phyloP scores from a whole-genome alignment of 331 rosid species.

The Saraca asoca region DNA sequence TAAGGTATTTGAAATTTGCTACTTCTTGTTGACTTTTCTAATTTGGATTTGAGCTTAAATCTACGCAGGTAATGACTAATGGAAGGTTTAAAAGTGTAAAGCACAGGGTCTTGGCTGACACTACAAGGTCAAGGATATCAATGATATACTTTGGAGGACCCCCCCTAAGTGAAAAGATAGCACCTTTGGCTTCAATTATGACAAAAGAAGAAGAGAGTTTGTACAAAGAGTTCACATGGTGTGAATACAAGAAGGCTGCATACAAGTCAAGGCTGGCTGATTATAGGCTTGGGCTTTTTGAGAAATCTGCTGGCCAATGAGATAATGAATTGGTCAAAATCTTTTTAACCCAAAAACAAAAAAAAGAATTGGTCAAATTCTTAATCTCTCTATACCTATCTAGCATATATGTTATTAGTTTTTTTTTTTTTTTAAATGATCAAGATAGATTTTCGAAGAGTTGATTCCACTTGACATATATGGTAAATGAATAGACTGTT shows the following conservation, averaged over 20 bases:
- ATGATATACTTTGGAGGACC: slow-evolving; percentile 83
- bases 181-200: slow-evolving; percentile 58
- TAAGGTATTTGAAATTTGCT: no score
- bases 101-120: slow-evolving; percentile 68
- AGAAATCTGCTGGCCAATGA: not conserved
- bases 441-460: no score
- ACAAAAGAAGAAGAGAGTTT: slow-evolving; percentile 52
- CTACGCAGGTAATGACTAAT: slow-evolving; percentile 69
- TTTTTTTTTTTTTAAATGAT: no score
- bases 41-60: no score
- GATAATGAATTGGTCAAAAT: no score
- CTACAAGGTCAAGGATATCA: slow-evolving; percentile 54
- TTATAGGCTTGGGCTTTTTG: slow-evolving; percentile 39
- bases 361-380: no score
- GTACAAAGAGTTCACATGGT: slow-evolving; percentile 73
- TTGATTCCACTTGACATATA: no score
- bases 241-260: slow-evolving; percentile 53
- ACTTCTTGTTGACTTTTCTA: no score
- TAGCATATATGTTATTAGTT: no score
- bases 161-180: slow-evolving; percentile 56
- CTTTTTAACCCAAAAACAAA: no score
- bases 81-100: slow-evolving; percentile 70
- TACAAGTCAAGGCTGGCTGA: slow-evolving; percentile 42
- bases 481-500: no score
- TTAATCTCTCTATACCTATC: no score